A percentile compares a stretch with the other conserved stretches of the same genome.
Evolutionary conservation across 768 basidiomycete species (phyloP).

Genomic region (Panaeolus cyanescens): DNA sequence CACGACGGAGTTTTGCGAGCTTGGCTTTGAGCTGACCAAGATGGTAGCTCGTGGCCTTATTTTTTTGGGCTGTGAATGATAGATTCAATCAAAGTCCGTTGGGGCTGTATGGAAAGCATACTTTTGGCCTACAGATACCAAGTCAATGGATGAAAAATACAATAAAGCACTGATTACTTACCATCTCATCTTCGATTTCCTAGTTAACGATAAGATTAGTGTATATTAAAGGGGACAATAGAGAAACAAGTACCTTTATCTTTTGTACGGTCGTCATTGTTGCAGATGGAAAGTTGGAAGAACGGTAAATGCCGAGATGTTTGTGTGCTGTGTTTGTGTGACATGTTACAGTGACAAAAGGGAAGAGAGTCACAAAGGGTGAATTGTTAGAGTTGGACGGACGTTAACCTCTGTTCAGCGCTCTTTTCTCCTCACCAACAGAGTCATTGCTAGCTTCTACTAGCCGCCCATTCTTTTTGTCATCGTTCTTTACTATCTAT

Average conservation of each 20-base stretch:
- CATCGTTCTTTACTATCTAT: constrained; percentile 27
- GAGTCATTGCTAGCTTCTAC: constrained; percentile 6
- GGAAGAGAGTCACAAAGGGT: background rate
- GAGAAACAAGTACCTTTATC: constrained; percentile 60
- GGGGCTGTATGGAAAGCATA: constrained; percentile 35
- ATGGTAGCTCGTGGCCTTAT: constrained; percentile 96
- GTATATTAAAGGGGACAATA: constrained; percentile 18
- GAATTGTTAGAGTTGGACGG: background rate
- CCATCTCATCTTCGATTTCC: constrained; percentile 99
- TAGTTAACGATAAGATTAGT: constrained; percentile 30
- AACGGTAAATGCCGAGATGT: constrained; percentile 41
- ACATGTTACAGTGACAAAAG: background rate
- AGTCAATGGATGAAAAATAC: constrained; percentile 16
- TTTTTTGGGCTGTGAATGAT: constrained; percentile 77
- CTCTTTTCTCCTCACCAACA: constrained; percentile 11
- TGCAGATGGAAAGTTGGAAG: constrained; percentile 21
- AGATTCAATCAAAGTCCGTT: constrained; percentile 14
- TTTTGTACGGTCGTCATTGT: constrained; percentile 91
- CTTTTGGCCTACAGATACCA: constrained; percentile 67
- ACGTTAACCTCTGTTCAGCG: constrained; percentile 6
- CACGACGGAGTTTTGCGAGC: constrained; percentile 93
- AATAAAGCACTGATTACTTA: constrained; percentile 35
- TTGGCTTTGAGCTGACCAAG: constrained; percentile 97
- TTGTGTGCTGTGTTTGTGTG: constrained; percentile 17
- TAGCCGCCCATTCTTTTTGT: constrained; percentile 27